Evolutionary conservation across 164 flowering plant species (phyloP).

Genomic region (Nelumbo lutea): DNA sequence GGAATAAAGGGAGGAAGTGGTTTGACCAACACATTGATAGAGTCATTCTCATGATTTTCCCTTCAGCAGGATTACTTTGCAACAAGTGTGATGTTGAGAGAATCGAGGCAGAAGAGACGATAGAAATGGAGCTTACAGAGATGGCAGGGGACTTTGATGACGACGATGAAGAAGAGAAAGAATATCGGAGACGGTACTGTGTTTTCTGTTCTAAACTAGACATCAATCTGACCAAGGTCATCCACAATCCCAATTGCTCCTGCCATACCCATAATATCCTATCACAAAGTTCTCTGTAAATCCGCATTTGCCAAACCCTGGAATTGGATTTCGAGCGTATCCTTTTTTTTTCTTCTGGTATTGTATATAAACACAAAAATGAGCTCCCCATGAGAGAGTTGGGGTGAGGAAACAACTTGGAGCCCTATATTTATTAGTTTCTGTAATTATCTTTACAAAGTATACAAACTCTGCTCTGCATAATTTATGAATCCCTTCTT

Average conservation of each 20-base stretch:
- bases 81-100: slow-evolving; percentile 9
- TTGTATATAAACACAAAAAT: neutral
- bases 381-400: neutral
- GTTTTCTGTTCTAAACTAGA: slow-evolving; percentile 66
- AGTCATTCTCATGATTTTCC: slow-evolving; percentile 22
- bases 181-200: slow-evolving; percentile 37
- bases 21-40: slow-evolving; percentile 24
- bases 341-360: neutral
- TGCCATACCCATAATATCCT: slow-evolving; percentile 36
- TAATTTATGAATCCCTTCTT: neutral
- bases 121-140: slow-evolving; percentile 20
- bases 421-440: neutral
- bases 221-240: slow-evolving; percentile 27
- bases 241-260: slow-evolving; percentile 52
- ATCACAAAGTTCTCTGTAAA: slow-evolving; percentile 14
- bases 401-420: too few species aligned
- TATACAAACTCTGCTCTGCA: neutral
- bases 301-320: neutral
- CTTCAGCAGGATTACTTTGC: slow-evolving; percentile 23
- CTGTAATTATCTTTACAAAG: neutral
- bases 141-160: slow-evolving; percentile 14
- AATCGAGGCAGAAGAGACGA: slow-evolving; percentile 25
- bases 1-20: slow-evolving; percentile 35
- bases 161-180: slow-evolving; percentile 16
- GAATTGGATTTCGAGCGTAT: neutral